A percentile compares a stretch with the other conserved stretches of the same genome.
These are phyloP conservation scores for Coelastrella sp. DNA, from an alignment of 139 green algal species.

Conservation along the genomic window DNA sequence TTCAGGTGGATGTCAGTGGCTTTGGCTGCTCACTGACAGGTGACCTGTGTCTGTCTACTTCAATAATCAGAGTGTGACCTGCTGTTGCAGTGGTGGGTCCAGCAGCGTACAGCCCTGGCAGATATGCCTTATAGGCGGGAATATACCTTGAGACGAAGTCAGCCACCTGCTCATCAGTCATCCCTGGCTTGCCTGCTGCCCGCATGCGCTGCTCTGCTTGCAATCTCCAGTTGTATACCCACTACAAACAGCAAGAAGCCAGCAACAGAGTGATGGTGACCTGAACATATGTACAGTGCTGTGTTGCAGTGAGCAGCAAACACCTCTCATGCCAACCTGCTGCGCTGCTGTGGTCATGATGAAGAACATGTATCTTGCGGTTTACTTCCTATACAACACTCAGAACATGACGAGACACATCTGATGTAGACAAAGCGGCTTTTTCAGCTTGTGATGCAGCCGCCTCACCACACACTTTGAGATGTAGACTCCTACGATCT, in stretches of 20 bases:
- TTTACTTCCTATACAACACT: no score
- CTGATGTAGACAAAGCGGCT: no score
- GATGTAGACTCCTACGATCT: no score
- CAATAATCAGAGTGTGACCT: constrained; percentile 76
- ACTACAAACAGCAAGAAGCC: constrained; percentile 45
- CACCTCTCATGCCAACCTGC: no score
- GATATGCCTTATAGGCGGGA: constrained; percentile 96
- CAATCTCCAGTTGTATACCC: constrained; percentile 76
- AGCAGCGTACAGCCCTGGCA: constrained; percentile 79
- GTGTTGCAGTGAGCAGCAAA: no score
- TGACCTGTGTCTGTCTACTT: constrained; percentile 77
- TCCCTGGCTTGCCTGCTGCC: constrained; percentile 83
- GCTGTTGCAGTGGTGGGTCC: constrained; percentile 80
- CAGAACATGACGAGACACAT: no score
- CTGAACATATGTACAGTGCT: neutral
- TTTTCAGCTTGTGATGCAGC: no score
- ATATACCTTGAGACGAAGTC: constrained; percentile 97
- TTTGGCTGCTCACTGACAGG: constrained; percentile 66
- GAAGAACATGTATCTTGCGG: no score
- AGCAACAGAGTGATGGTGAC: neutral
- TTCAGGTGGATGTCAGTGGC: constrained; percentile 4
- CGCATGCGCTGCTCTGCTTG: constrained; percentile 94
- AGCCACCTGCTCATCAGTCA: constrained; percentile 90
- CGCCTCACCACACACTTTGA: no score
- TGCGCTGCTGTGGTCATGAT: no score